Percentiles rank a stretch among this genome's conserved stretches.
Conservation (phyloP, 2,329 filamentous ascomycete species). For the Paecilomyces sp. region DNA sequence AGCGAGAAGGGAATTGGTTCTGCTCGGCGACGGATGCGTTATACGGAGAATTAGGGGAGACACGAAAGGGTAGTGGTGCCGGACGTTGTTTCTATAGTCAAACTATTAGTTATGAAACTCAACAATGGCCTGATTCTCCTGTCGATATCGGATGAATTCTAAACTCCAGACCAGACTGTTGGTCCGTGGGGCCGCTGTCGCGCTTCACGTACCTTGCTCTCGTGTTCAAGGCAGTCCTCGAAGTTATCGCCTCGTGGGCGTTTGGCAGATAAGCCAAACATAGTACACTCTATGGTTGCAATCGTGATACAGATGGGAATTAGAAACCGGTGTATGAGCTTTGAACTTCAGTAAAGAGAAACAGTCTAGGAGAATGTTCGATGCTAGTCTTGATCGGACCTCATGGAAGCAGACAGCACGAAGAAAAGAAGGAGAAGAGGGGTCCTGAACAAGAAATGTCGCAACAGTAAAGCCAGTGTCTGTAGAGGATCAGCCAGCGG, state of each 20-base stretch:
- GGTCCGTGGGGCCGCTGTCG: not conserved
- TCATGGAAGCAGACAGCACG: not conserved
- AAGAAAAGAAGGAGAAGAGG: not conserved
- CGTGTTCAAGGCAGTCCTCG: conserved; percentile 37
- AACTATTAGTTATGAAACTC: conserved; percentile 5
- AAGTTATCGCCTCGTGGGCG: conserved; percentile 43
- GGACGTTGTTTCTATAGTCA: conserved; percentile 21
- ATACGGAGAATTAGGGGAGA: conserved; percentile 15
- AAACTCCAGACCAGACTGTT: not conserved
- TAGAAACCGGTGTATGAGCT: not conserved
- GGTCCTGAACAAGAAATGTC: not conserved
- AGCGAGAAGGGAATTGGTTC: conserved; percentile 8
- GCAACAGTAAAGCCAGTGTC: not conserved
- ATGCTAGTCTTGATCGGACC: not conserved
- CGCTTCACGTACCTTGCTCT: conserved; percentile 17
- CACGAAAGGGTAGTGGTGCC: conserved; percentile 19
- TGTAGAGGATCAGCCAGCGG: not conserved
- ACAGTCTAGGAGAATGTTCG: not conserved
- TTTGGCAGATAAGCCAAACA: conserved; percentile 18
- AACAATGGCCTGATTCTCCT: not conserved
- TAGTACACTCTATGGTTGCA: conserved; percentile 5
- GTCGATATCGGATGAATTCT: not conserved
- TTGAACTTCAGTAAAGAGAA: not conserved
- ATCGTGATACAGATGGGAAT: not conserved
- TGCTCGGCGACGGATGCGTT: conserved; percentile 10